phyloP scores from a whole-genome alignment of 2,329 filamentous ascomycete species.

The Stagonosporopsis tanaceti region DNA sequence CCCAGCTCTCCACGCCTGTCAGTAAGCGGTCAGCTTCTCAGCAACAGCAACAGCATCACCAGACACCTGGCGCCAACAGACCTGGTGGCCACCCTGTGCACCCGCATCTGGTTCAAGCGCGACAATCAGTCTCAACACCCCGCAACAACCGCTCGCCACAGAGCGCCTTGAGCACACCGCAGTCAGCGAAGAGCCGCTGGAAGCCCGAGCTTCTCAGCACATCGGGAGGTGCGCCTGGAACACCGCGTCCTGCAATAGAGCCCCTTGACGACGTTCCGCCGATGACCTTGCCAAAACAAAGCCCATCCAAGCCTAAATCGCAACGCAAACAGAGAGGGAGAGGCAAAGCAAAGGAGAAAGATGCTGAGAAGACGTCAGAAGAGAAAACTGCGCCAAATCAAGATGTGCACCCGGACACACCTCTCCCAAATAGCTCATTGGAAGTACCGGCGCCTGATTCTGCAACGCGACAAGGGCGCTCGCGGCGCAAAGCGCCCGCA shows the following conservation, averaged over 20 bases:
- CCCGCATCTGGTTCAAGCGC: conserved; percentile 34
- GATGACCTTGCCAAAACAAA: conserved; percentile 25
- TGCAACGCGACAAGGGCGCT: conserved; percentile 41
- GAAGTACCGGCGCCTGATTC: conserved; percentile 37
- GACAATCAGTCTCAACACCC: conserved; percentile 40
- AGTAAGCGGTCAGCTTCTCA: conserved; percentile 18
- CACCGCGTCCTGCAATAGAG: conserved; percentile 34
- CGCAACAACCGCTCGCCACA: conserved; percentile 32
- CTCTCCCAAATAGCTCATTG: conserved; percentile 20
- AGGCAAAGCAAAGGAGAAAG: conserved; percentile 38
- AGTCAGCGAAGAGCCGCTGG: conserved; percentile 44
- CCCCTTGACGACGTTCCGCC: conserved; percentile 41
- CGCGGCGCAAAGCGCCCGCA: conserved; percentile 40
- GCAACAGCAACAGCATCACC: conserved; percentile 17
- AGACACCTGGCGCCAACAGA: conserved; percentile 28
- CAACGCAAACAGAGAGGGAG: conserved; percentile 36
- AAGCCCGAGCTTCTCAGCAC: conserved; percentile 28
- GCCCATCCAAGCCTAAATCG: conserved; percentile 33
- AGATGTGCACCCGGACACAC: conserved; percentile 23
- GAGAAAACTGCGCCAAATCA: conserved; percentile 23
- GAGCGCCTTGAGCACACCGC: conserved; percentile 36
- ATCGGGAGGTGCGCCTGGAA: conserved; percentile 23
- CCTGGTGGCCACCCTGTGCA: conserved; percentile 32
- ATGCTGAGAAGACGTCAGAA: conserved; percentile 24
- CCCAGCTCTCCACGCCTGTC: conserved; percentile 41